Evolutionary conservation across 192 early-diverging fungal genomes (phyloP).

Genomic region (Backusella tuberculispora): DNA sequence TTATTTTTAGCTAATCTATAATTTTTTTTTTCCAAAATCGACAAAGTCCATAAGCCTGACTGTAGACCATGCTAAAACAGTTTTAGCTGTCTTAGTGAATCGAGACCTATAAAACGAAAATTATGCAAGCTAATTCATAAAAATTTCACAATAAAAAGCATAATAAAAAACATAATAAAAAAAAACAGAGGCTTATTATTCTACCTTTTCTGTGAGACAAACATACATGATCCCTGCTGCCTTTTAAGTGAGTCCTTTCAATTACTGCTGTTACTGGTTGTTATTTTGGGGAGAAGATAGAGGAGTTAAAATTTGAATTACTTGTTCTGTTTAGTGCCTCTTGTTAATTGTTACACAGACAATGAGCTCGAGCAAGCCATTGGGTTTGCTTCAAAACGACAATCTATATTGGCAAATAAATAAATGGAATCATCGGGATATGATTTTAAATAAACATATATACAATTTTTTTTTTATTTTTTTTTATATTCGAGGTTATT

Average conservation of each 20-base stretch:
- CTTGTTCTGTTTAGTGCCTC: not conserved
- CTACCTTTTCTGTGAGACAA: conserved; percentile 11
- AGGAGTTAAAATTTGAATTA: conserved; percentile 9
- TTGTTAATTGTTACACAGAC: not conserved
- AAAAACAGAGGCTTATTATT: not conserved
- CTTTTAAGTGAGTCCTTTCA: conserved; percentile 2
- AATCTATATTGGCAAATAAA: not conserved
- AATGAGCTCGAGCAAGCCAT: not conserved
- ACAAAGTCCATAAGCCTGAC: conserved; percentile 6
- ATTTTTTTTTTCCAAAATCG: not conserved
- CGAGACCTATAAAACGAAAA: no score
- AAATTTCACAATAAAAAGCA: not conserved
- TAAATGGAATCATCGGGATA: conserved; percentile 2
- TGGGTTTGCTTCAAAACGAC: conserved; percentile 1
- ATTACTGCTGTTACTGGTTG: not conserved
- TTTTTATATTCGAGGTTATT: not conserved
- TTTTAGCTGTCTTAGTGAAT: not conserved
- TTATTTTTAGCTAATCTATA: no score
- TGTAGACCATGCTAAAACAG: not conserved
- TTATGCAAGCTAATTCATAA: not conserved
- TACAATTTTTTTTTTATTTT: not conserved
- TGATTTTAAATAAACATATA: not conserved
- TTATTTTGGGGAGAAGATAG: not conserved
- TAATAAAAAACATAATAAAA: not conserved
- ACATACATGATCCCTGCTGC: not conserved